phyloP scores from a whole-genome alignment of 306 rosid genomes.

The Potentilla sterilis region DNA sequence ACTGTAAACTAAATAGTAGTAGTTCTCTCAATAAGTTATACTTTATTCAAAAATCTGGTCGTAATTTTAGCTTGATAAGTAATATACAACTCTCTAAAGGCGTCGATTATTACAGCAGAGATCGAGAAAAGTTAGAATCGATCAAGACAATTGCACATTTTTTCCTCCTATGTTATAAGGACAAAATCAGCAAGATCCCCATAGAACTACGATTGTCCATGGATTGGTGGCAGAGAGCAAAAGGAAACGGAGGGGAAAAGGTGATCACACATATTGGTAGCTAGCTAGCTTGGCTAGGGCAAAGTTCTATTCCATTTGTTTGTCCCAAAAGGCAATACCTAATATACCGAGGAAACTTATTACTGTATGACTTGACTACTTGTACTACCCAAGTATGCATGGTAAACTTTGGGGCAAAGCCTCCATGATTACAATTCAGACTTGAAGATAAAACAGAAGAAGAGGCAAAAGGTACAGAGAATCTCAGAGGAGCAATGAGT shows the following conservation, averaged over 20 bases:
- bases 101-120: too few relatives aligned
- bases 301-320: constrained; percentile 1
- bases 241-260: background rate
- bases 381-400: too few relatives aligned
- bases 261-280: background rate
- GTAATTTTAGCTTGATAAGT: background rate
- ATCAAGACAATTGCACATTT: background rate
- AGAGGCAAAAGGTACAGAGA: background rate
- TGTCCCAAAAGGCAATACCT: background rate
- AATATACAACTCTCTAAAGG: background rate
- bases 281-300: background rate
- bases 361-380: too few relatives aligned
- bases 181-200: background rate
- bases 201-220: background rate
- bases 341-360: background rate
- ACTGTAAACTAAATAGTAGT: background rate
- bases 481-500: background rate
- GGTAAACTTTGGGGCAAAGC: too few relatives aligned
- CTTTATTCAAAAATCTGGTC: background rate
- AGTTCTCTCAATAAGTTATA: background rate
- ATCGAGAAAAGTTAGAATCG: background rate
- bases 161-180: background rate
- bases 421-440: background rate
- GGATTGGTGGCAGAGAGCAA: constrained; percentile 9
- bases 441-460: background rate